Evolutionary conservation across 169 alveolate genomes (phyloP).

Genomic region (Plasmodium adleri): DNA sequence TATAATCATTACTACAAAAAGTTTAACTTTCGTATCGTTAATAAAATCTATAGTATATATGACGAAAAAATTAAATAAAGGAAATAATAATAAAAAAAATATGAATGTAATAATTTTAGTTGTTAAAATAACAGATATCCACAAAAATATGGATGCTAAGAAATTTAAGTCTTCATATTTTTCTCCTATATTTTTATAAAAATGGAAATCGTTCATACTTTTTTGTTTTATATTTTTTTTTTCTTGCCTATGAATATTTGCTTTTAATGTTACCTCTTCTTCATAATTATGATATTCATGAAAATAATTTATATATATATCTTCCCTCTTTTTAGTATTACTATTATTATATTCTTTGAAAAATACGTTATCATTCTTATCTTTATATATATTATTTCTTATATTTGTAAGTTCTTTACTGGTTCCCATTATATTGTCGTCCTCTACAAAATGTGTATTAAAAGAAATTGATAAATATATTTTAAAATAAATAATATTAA

Average conservation of each 20-base stretch:
- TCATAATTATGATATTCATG: not conserved
- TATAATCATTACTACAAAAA: slow-evolving; percentile 61
- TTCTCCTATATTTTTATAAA: slow-evolving; percentile 17
- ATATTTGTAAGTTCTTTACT: too few relatives aligned
- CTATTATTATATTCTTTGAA: too few relatives aligned
- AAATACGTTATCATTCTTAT: too few relatives aligned
- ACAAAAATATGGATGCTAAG: slow-evolving; percentile 13
- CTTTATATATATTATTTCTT: too few relatives aligned
- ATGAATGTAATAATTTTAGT: slow-evolving; percentile 21
- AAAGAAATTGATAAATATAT: too few relatives aligned
- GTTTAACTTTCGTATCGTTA: slow-evolving; percentile 32
- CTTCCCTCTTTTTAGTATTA: too few relatives aligned
- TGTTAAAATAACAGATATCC: slow-evolving; percentile 60
- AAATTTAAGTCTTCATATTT: slow-evolving; percentile 12
- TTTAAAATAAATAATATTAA: too few relatives aligned
- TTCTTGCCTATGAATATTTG: not conserved
- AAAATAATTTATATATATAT: too few relatives aligned
- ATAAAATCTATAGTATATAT: slow-evolving; percentile 31
- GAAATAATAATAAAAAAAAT: slow-evolving; percentile 41
- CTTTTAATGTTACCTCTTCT: slow-evolving; percentile 1
- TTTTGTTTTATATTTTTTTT: slow-evolving; percentile 17
- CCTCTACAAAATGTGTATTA: too few relatives aligned
- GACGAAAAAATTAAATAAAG: slow-evolving; percentile 41
- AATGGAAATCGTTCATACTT: not conserved
- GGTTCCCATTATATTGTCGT: too few relatives aligned